A percentile compares a stretch with the other conserved stretches of the same genome.
Evolutionary conservation across 139 green algal species (phyloP).

Genomic region (Diplosphaera chodatii): DNA sequence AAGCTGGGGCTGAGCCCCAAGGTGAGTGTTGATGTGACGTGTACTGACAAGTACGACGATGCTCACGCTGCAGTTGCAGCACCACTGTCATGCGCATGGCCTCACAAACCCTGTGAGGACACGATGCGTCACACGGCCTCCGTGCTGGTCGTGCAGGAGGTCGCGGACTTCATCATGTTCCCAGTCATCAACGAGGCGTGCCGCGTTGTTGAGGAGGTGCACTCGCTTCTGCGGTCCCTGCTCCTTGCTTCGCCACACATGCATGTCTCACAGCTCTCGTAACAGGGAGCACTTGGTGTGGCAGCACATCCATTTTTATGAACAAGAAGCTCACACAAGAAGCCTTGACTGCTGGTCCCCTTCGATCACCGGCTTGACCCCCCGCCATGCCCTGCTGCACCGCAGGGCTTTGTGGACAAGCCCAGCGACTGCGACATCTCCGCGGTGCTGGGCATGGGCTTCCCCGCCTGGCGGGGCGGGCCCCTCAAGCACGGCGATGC

Average conservation of each 20-base stretch:
- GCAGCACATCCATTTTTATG: too few species aligned
- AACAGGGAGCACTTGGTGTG: too few species aligned
- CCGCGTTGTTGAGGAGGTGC: conserved; percentile 61
- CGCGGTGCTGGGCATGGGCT: conserved; percentile 95
- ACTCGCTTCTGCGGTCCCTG: not conserved
- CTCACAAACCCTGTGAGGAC: not conserved
- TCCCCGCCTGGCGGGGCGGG: conserved; percentile 76
- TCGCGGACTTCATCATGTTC: conserved; percentile 98
- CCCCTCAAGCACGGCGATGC: not conserved
- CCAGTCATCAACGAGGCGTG: conserved; percentile 88
- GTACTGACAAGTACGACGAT: too few species aligned
- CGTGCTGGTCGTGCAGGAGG: conserved; percentile 74
- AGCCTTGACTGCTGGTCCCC: too few species aligned
- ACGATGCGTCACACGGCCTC: too few species aligned
- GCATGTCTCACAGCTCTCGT: too few species aligned
- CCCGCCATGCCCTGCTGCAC: not conserved
- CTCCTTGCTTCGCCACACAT: too few species aligned
- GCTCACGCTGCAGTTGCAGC: too few species aligned
- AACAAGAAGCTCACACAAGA: too few species aligned
- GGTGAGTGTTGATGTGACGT: too few species aligned
- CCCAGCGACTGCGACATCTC: conserved; percentile 93
- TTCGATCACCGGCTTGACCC: too few species aligned
- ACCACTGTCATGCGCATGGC: not conserved
- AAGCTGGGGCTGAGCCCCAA: conserved; percentile 7
- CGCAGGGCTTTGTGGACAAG: conserved; percentile 94